These are phyloP conservation scores for Talaromyces trachyspermus DNA, from an alignment of 495 filamentous ascomycete species.

Conservation along the genomic window DNA sequence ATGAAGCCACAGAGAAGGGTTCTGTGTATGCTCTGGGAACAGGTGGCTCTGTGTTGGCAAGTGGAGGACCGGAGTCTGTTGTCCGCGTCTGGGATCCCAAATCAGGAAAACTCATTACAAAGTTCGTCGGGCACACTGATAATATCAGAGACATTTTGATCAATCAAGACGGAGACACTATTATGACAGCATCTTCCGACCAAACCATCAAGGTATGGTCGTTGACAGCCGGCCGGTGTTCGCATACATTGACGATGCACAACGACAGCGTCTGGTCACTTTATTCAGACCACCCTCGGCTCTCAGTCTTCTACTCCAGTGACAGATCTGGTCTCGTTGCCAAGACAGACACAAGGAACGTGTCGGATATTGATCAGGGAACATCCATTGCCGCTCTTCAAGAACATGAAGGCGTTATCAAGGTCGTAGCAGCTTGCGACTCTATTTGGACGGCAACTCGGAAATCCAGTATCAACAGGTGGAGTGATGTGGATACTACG, in stretches of 20 bases:
- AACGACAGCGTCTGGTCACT: slow-evolving; percentile 97
- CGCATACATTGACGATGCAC: slow-evolving; percentile 98
- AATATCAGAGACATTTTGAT: slow-evolving; percentile 87
- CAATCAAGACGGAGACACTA: slow-evolving; percentile 77
- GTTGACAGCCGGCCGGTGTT: slow-evolving; percentile 84
- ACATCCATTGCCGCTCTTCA: slow-evolving; percentile 80
- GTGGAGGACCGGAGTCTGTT: slow-evolving; percentile 88
- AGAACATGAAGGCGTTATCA: slow-evolving; percentile 83
- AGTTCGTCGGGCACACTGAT: slow-evolving; percentile 97
- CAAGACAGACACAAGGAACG: slow-evolving; percentile 81
- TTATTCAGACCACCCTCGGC: slow-evolving; percentile 76
- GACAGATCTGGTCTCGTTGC: slow-evolving; percentile 87
- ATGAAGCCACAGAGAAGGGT: slow-evolving; percentile 77
- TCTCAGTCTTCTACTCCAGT: slow-evolving; percentile 88
- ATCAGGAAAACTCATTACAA: slow-evolving; percentile 84
- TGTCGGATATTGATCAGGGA: slow-evolving; percentile 79
- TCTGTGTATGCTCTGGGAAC: slow-evolving; percentile 87
- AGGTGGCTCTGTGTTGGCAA: slow-evolving; percentile 70
- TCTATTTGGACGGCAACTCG: slow-evolving; percentile 93
- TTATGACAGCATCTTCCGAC: slow-evolving; percentile 93
- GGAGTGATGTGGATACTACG: slow-evolving; percentile 79
- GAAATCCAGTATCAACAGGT: slow-evolving; percentile 90
- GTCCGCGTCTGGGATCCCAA: slow-evolving; percentile 90
- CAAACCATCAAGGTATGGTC: slow-evolving; percentile 98
- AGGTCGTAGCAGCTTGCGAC: slow-evolving; percentile 70